Base-by-base conservation (phyloP, 2,329 filamentous ascomycete genomes). In the Fusarium tupiense region DNA sequence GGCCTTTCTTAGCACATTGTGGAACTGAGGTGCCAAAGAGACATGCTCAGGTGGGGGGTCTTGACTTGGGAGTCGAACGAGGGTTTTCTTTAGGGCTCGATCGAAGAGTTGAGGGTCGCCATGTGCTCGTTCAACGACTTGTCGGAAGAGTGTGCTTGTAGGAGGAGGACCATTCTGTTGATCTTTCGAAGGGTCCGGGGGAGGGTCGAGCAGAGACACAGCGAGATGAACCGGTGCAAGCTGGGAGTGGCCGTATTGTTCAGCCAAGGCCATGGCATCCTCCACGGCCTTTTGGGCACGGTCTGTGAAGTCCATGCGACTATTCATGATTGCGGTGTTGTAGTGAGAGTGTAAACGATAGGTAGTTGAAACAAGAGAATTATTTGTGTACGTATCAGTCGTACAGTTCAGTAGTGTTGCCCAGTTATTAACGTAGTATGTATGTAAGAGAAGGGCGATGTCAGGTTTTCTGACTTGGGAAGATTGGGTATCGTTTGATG, bases 21-120 rank as follows among this genome's bases (percentile, higher is more conserved):
- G 91, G 84, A 98, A 95, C 14, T 91, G 87, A 2, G 95, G 94
- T 17, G 95, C 92, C 78, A 97, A 91, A 62, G 93, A 91, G 64
- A 97, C 92, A 76, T 93, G 91, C 81, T 98, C 96, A 69, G 96
- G 96, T 19, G 96, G 95, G 20, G 96, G 96, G 77, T 98, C 94
- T 85, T 99, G 96, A 80, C 94, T 97, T 8, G 96, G 96, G 78
- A 98, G 87, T 64, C 96, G 93, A 67, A 98, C 96, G 74, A 99
- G 88, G 26, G 88, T 89, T 88, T 97, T 98, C 88, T 98, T 98
- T 79, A 99, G 89, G 19, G 94, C 88, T 78, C 96, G 91, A 81
- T 97, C 94, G 78, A 98, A 92, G 47, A 93, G 87, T 83, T 98
- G 96, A 57, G 94, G 90, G 82, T 99, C 96, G 80, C 96, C 96